phyloP scores from a whole-genome alignment of 1,284 basidiomycete genomes.

The Microbotryum lychnidis-dioicae region DNA sequence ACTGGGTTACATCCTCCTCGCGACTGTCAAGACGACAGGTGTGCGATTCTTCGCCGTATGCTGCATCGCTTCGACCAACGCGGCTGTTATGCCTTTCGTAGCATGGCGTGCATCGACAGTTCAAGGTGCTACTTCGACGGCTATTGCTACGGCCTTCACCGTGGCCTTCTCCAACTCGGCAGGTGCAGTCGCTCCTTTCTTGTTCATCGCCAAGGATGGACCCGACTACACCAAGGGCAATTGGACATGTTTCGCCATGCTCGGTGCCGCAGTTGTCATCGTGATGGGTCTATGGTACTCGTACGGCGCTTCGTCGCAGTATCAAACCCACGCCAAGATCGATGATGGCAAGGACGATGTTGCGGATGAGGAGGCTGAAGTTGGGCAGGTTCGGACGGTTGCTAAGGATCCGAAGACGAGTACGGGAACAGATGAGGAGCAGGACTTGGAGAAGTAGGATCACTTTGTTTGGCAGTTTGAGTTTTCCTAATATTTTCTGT shows the following conservation, averaged over 20 bases:
- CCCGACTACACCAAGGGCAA: slow-evolving; percentile 24
- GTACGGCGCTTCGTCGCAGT: slow-evolving; percentile 34
- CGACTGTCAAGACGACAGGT: slow-evolving; percentile 27
- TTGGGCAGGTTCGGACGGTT: no score
- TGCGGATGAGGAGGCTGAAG: no score
- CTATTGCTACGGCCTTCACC: slow-evolving; percentile 34
- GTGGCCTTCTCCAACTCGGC: slow-evolving; percentile 36
- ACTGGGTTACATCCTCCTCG: slow-evolving; percentile 36
- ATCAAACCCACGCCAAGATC: slow-evolving; percentile 6
- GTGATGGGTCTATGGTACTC: slow-evolving; percentile 33
- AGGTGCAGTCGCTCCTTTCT: slow-evolving; percentile 30
- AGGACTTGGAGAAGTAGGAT: no score
- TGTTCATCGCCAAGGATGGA: slow-evolving; percentile 9
- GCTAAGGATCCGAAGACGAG: no score
- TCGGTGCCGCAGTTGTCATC: slow-evolving; percentile 27
- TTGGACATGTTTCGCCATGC: slow-evolving; percentile 35
- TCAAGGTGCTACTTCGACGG: slow-evolving; percentile 33
- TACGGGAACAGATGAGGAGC: no score
- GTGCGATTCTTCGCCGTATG: slow-evolving; percentile 35
- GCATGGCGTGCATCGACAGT: slow-evolving; percentile 28
- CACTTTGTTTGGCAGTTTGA: no score
- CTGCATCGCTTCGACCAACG: slow-evolving; percentile 36
- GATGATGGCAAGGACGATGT: no score
- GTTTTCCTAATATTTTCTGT: no score
- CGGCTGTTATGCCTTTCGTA: slow-evolving; percentile 34